phyloP scores from a whole-genome alignment of 345 rosid species.

The Reutealis trisperma region DNA sequence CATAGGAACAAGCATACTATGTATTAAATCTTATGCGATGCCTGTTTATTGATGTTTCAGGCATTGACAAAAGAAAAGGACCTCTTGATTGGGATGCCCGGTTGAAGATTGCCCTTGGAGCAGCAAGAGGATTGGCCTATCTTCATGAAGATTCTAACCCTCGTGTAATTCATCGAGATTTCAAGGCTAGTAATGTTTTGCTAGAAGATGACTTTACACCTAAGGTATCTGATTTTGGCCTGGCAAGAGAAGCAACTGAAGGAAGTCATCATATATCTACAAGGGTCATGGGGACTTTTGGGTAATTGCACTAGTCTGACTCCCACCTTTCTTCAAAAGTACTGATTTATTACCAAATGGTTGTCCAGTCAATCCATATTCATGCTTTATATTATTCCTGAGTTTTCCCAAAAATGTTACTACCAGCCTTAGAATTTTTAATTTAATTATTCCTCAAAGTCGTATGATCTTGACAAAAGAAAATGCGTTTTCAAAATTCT shows the following conservation, averaged over 20 bases:
- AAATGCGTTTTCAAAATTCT: neutral
- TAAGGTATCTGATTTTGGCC: slow-evolving; percentile 97
- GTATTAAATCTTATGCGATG: slow-evolving; percentile 6
- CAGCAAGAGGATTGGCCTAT: slow-evolving; percentile 98
- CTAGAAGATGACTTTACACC: slow-evolving; percentile 92
- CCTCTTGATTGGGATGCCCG: slow-evolving; percentile 98
- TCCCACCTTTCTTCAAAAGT: neutral
- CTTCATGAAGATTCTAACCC: slow-evolving; percentile 99
- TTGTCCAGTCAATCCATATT: neutral
- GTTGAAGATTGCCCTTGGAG: slow-evolving; percentile 96
- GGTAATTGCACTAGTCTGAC: slow-evolving; percentile 45
- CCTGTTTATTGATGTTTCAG: slow-evolving; percentile 34
- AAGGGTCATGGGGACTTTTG: slow-evolving; percentile 99
- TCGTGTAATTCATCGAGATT: slow-evolving; percentile 96
- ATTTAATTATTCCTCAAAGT: neutral
- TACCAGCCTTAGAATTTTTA: neutral
- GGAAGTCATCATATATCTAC: slow-evolving; percentile 97
- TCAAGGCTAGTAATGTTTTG: slow-evolving; percentile 94
- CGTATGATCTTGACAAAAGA: neutral
- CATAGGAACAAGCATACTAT: neutral
- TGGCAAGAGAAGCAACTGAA: slow-evolving; percentile 99
- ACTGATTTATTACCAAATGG: neutral
- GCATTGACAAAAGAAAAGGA: slow-evolving; percentile 59
- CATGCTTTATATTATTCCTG: neutral
- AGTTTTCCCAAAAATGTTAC: neutral